A percentile compares a stretch with the other conserved stretches of the same genome.
phyloP scores from a whole-genome alignment of 768 basidiomycete genomes.

The Serpula lacrymans region DNA sequence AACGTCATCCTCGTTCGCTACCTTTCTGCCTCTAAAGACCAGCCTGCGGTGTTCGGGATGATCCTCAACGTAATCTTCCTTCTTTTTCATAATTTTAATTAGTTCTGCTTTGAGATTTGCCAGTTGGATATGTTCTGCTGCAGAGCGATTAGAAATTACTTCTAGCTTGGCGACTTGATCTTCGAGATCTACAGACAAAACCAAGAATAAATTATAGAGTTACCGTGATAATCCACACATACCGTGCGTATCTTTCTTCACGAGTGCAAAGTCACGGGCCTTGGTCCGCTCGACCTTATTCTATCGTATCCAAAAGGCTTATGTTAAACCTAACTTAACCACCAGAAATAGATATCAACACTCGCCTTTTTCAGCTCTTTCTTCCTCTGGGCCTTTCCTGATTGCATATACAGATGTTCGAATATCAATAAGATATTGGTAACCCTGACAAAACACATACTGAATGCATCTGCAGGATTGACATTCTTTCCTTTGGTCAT shows the following conservation, averaged over 20 bases:
- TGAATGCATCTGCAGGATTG: slow-evolving; percentile 93
- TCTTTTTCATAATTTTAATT: slow-evolving; percentile 77
- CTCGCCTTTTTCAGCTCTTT: slow-evolving; percentile 94
- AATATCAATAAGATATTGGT: neutral
- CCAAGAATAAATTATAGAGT: slow-evolving; percentile 2
- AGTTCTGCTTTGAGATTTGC: slow-evolving; percentile 73
- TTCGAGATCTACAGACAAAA: slow-evolving; percentile 59
- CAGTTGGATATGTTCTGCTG: slow-evolving; percentile 64
- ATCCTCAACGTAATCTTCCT: slow-evolving; percentile 87
- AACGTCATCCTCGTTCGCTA: slow-evolving; percentile 38
- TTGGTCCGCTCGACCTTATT: slow-evolving; percentile 86
- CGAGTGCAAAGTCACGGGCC: slow-evolving; percentile 80
- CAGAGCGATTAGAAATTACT: slow-evolving; percentile 36
- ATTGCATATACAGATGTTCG: neutral
- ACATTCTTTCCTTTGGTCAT: slow-evolving; percentile 86
- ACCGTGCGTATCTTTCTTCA: slow-evolving; percentile 94
- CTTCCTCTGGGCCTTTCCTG: slow-evolving; percentile 90
- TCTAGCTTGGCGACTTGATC: slow-evolving; percentile 74
- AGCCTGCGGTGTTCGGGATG: slow-evolving; percentile 90
- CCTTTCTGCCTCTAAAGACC: slow-evolving; percentile 63
- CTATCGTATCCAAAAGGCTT: slow-evolving; percentile 50
- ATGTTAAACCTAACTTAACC: slow-evolving; percentile 2
- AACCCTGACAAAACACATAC: slow-evolving; percentile 43
- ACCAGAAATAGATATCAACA: slow-evolving; percentile 15
- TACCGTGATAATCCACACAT: slow-evolving; percentile 10